Conservation (phyloP, 1,139 yeast species). For the Saccharomyces hybrid region DNA sequence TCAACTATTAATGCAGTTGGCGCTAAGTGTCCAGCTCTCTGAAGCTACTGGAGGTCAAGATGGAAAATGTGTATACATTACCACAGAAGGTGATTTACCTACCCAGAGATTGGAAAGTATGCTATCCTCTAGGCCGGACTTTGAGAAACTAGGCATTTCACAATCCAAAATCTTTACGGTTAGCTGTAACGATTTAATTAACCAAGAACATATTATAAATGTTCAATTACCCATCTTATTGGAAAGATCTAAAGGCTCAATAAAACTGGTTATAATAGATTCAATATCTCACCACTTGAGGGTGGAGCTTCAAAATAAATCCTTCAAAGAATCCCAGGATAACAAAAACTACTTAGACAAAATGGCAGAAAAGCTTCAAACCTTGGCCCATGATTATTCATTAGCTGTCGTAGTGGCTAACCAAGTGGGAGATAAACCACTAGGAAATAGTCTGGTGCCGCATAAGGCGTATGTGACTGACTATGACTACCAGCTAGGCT, state of each 20-base stretch:
- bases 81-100: slow-evolving; percentile 70
- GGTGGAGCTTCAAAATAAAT: slow-evolving; percentile 47
- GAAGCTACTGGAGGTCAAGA: slow-evolving; percentile 41
- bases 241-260: slow-evolving; percentile 34
- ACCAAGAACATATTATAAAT: slow-evolving; percentile 64
- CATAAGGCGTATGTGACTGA: slow-evolving; percentile 36
- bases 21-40: slow-evolving; percentile 50
- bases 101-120: slow-evolving; percentile 48
- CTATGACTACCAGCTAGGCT: slow-evolving; percentile 63
- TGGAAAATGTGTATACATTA: slow-evolving; percentile 50
- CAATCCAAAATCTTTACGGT: slow-evolving; percentile 52
- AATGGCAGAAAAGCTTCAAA: slow-evolving; percentile 44
- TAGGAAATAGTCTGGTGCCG: slow-evolving; percentile 18
- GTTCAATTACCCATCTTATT: slow-evolving; percentile 63
- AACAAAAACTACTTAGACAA: slow-evolving; percentile 41
- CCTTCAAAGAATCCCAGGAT: slow-evolving; percentile 31
- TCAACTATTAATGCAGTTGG: slow-evolving; percentile 60
- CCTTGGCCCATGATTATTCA: slow-evolving; percentile 42
- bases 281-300: slow-evolving; percentile 80
- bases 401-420: slow-evolving; percentile 69
- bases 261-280: slow-evolving; percentile 61
- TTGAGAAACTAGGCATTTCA: slow-evolving; percentile 30
- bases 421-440: slow-evolving; percentile 65
- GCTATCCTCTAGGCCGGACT: slow-evolving; percentile 29
- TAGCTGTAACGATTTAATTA: slow-evolving; percentile 60